Evolutionary conservation across 371 early-diverging fungal genomes (phyloP), one percentile per base, ranked within the genome.

Genomic region (Globomyces sp.): DNA sequence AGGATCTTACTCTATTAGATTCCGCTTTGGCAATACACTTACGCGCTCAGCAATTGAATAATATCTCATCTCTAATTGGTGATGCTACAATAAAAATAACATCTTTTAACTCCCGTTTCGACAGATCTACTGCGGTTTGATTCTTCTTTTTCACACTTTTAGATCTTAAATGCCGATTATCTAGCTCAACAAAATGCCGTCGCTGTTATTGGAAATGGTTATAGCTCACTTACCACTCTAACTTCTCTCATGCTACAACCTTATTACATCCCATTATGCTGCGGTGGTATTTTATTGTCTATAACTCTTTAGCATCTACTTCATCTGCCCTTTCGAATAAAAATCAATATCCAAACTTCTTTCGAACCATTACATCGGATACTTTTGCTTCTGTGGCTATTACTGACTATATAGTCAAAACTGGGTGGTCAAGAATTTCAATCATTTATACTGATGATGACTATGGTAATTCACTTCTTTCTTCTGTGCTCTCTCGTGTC

Each of bases 241-340:
- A 41, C 48, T 3, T 60, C 60, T 3, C 45, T 60, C 10, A 60
- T 60, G 37, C n/a, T 44, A 6, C 60, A 60, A 24, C 39, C 34
- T 13, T 47, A 24, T 37, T 10, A 44, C 0, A 46, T 60, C 45
- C 60, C 60, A n/a, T 36, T 47, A 24, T 74, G 74, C 67, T 66
- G 67, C 64, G 74, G 74, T 8, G 48, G 66, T n/a, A 65, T 71
- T 13, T 66, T 24, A 24, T 64, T 71, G 6, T 66, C 71, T 8
- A 49, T 37, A 24, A 63, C 69, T 2, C 34, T 24, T 24, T 24
- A 24, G 24, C 24, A 0, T 24, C 24, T 24, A 24, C 24, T 55
- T 39, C 36, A 34, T 10, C 49, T 6, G 51, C n/a, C 34, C 59
- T 74, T 41, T 60, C 59, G 36, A 39, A 43, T 47, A 65, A 64